Base-by-base conservation (phyloP, 2,329 filamentous ascomycete genomes). In the Alternaria ventricosa region DNA sequence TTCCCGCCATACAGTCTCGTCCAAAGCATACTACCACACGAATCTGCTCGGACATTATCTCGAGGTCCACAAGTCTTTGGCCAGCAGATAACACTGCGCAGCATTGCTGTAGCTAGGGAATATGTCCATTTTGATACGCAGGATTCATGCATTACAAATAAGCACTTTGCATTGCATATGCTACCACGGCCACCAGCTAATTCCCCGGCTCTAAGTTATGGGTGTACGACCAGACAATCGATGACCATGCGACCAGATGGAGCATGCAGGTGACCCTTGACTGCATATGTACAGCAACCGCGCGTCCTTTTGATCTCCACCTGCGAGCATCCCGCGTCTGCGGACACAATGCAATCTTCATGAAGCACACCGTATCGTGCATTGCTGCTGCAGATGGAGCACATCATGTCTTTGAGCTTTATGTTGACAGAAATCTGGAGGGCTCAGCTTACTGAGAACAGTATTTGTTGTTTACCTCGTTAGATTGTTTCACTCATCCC, bases 71-170 rank as follows among this genome's bases (percentile, higher is more conserved):
- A 43, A 22, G 13, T 11, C 30, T 25, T 41, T 8, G 27, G 23
- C 4, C 28, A 36, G 47, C 43, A 10, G 18, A 30, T 27, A n/a
- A 9, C n/a, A 36, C 28, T 22, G 41, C 10, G 36, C 36, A 25
- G 25, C 10, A 30, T 57, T 36, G 59, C 49, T 62, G 28, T 65
- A 46, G 45, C 55, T 55, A 62, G 63, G 57, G 28, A 59, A 65
- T 4, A 47, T 13, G 44, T 49, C 33, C 18, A 18, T 18, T 44
- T 30, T 43, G 23, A 27, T 28, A 53, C 45, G 57, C 51, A 57
- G 57, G 57, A 67, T 61, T 66, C 61, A 55, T 61, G 61, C 51
- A 64, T 33, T 36, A 53, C 65, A 64, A 68, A 68, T 54, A 61
- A 54, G 47, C 56, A 47, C 12, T 49, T 12, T 20, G 33, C 45